phyloP scores from a whole-genome alignment of 2,329 filamentous ascomycete genomes.

The Apiospora aurea region DNA sequence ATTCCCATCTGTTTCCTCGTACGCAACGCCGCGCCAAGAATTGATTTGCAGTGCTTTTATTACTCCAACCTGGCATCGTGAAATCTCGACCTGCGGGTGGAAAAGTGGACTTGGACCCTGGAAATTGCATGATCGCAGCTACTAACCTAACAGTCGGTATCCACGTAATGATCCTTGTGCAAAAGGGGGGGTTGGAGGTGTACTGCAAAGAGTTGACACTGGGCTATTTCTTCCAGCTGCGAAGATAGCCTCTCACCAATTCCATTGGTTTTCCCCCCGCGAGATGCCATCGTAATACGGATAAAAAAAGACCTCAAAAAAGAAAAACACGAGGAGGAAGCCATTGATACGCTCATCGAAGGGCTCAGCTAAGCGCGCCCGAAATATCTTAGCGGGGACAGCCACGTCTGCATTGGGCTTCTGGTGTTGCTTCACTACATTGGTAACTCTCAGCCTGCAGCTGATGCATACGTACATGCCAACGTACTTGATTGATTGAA shows the following conservation, averaged over 20 bases:
- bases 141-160: not conserved
- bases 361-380: not conserved
- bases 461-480: not conserved
- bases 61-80: conserved; percentile 8
- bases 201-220: not conserved
- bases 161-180: conserved; percentile 7
- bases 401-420: conserved; percentile 13
- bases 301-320: not conserved
- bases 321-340: not conserved
- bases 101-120: conserved; percentile 19
- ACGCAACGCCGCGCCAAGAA: conserved; percentile 13
- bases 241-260: not conserved
- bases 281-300: not conserved
- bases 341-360: not conserved
- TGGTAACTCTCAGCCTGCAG: conserved; percentile 13
- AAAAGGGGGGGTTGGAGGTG: not conserved
- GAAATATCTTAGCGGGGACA: not conserved
- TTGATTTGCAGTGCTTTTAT: conserved; percentile 16
- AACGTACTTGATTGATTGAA: not conserved
- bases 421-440: conserved; percentile 13
- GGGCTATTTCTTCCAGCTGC: not conserved
- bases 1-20: conserved; percentile 14
- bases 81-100: conserved; percentile 8
- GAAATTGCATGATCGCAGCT: conserved; percentile 16
- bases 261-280: not conserved